Base-by-base conservation (phyloP, 306 rosid genomes). In the Leucaena leucocephala region DNA sequence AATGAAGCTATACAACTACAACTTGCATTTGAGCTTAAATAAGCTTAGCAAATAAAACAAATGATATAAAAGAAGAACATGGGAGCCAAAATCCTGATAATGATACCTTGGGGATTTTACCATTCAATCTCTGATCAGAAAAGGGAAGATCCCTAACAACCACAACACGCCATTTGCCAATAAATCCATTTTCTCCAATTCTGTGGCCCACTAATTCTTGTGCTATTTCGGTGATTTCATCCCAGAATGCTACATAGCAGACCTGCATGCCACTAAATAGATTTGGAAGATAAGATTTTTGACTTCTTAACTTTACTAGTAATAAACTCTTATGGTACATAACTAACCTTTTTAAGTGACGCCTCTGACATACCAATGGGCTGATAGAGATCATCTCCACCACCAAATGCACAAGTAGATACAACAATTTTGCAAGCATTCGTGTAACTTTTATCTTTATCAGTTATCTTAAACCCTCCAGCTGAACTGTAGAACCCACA, bases 341-440 rank as follows among this genome's bases (percentile, higher is more conserved):
- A 78, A 40, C 65, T 79, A 82, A 95, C 99, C 98, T 91, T 90
- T 73, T 61, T 80, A 81, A 93, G 84, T 5, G 98, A 90, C 64
- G 96, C 87, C 65, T 81, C 76, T 59, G 96, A 84, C 97, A 93
- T 90, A 85, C 99, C 98, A 71, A 95, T 93, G 4, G 98, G 99
- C 79, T 93, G 99, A 88, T 95, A 94, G 74, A 94, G 97, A 90
- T 94, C 98, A 87, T 94, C 98, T 52, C 97, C 98, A 4, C 98
- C 98, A 76, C 99, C 99, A 90, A 95, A 95, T 65, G 98, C 92
- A 87, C 99, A 95, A 64, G 99, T 93, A 66, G 98, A 95, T 45
- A 95, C 94, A 68, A 87, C 99, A 27, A 78, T 85, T 78, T 90
- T 78, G 83, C 99, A 95, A 73, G 84, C 46, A 73, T 84, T 77